phyloP scores from a whole-genome alignment of 2,329 filamentous ascomycete genomes.

The Verticillium longisporum region DNA sequence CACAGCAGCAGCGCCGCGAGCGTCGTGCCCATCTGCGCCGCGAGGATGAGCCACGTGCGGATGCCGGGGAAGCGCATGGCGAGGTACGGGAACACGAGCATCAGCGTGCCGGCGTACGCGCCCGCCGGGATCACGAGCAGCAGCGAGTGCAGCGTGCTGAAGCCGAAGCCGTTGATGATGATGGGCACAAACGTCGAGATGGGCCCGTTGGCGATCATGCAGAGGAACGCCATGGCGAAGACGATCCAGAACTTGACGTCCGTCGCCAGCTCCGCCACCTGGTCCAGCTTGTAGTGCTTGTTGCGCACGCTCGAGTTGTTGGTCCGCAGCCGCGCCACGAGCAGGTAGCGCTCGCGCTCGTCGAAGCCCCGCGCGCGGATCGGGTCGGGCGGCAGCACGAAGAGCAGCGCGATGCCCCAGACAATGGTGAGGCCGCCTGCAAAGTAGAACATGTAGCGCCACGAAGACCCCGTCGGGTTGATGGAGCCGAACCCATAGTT shows the following conservation, averaged over 20 bases:
- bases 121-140: conserved; percentile 34
- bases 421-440: conserved; percentile 41
- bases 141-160: conserved; percentile 32
- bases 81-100: conserved; percentile 29
- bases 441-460: conserved; percentile 49
- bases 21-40: conserved; percentile 32
- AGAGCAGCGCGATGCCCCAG: conserved; percentile 31
- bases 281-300: conserved; percentile 34
- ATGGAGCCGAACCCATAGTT: conserved; percentile 41
- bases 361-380: conserved; percentile 20
- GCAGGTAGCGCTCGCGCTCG: conserved; percentile 19
- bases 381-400: conserved; percentile 31
- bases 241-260: conserved; percentile 30
- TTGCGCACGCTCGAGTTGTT: conserved; percentile 33
- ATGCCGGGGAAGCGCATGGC: conserved; percentile 27
- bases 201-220: conserved; percentile 35
- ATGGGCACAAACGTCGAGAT: conserved; percentile 37
- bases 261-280: conserved; percentile 27
- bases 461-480: conserved; percentile 25
- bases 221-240: conserved; percentile 29
- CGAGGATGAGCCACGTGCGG: conserved; percentile 29
- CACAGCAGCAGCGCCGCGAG: conserved; percentile 34
- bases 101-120: conserved; percentile 25
- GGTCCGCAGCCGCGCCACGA: conserved; percentile 18
- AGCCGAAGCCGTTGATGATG: conserved; percentile 37